Evolutionary conservation across 2,329 filamentous ascomycete genomes (phyloP).

Genomic region (Lithohypha guttulata): DNA sequence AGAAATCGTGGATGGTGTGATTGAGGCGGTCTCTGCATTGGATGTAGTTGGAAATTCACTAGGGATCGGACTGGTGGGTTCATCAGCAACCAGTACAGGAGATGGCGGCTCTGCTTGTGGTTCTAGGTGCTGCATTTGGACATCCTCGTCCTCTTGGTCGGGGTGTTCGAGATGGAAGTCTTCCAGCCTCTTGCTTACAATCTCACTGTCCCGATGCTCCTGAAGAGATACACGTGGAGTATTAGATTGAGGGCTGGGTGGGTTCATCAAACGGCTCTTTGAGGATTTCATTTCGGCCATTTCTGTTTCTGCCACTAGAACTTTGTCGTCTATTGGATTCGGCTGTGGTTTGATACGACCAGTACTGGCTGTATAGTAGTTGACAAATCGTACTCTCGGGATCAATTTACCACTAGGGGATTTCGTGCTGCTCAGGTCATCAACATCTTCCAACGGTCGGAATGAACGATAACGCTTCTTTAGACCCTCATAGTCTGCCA

Average conservation of each 20-base stretch:
- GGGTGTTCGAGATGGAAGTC: constrained; percentile 13
- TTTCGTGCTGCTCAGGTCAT: constrained; percentile 39
- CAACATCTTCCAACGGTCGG: constrained; percentile 59
- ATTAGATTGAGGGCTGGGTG: background rate
- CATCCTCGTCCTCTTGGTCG: background rate
- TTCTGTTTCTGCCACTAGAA: constrained; percentile 6
- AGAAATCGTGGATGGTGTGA: background rate
- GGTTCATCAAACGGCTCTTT: background rate
- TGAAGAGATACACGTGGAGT: constrained; percentile 39
- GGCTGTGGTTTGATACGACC: constrained; percentile 51
- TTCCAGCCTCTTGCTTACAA: constrained; percentile 25
- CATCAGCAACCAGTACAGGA: background rate
- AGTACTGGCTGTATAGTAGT: constrained; percentile 82
- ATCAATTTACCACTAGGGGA: constrained; percentile 24
- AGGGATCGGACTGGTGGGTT: background rate
- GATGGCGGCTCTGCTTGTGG: constrained; percentile 6
- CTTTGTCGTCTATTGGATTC: constrained; percentile 2
- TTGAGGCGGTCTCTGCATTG: constrained; percentile 4
- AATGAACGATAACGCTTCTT: constrained; percentile 59
- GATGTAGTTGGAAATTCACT: background rate
- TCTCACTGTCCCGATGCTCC: constrained; percentile 31
- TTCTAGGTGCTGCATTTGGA: constrained; percentile 6
- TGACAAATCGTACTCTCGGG: constrained; percentile 61
- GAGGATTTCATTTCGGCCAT: constrained; percentile 18
- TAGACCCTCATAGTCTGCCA: constrained; percentile 65